Conservation (phyloP, 345 rosid species). For the Noccaea bulbosa region DNA sequence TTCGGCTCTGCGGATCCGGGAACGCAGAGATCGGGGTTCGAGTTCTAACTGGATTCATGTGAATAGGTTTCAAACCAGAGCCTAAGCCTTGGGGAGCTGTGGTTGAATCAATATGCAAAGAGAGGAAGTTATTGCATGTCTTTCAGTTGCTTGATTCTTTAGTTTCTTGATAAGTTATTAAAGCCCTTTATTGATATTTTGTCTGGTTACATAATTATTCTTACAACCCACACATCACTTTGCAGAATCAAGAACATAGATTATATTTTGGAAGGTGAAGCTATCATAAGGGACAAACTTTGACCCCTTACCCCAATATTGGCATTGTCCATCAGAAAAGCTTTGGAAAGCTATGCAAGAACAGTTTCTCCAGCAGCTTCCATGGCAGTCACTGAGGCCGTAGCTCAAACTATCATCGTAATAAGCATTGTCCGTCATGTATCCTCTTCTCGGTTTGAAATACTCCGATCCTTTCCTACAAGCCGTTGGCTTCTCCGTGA, state of each 20-base stretch:
- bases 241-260: slow-evolving; percentile 47
- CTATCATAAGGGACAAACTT: slow-evolving; percentile 42
- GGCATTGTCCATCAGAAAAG: slow-evolving; percentile 46
- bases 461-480: slow-evolving; percentile 56
- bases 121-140: slow-evolving; percentile 63
- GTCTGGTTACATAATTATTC: slow-evolving; percentile 21
- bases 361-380: slow-evolving; percentile 66
- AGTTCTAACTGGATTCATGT: slow-evolving; percentile 52
- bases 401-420: slow-evolving; percentile 35
- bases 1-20: slow-evolving; percentile 59
- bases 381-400: slow-evolving; percentile 62
- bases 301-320: slow-evolving; percentile 52
- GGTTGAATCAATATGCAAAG: slow-evolving; percentile 65
- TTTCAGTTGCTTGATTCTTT: slow-evolving; percentile 68
- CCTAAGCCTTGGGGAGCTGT: slow-evolving; percentile 62
- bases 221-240: slow-evolving; percentile 31
- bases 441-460: slow-evolving; percentile 56
- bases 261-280: slow-evolving; percentile 23
- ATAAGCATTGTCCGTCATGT: slow-evolving; percentile 25
- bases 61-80: slow-evolving; percentile 67
- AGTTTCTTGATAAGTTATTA: slow-evolving; percentile 13
- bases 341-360: slow-evolving; percentile 53
- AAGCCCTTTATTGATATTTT: slow-evolving; percentile 30
- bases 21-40: slow-evolving; percentile 56
- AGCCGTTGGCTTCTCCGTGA: slow-evolving; percentile 49